A percentile compares a stretch with the other conserved stretches of the same genome.
Conservation (phyloP, 345 rosid genomes). For the Microthlaspi erraticum region DNA sequence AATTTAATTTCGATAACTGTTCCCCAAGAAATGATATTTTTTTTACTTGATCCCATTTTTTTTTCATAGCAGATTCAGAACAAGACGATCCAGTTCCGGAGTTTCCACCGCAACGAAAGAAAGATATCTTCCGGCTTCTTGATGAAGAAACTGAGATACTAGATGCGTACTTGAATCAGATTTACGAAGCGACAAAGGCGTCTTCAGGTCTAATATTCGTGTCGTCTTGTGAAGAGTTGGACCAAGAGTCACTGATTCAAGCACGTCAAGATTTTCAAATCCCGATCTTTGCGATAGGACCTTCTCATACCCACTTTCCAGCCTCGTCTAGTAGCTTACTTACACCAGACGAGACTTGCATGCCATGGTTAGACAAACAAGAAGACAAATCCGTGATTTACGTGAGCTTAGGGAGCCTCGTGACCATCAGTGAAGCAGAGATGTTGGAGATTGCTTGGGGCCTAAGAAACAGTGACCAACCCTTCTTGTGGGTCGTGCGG, state of each 20-base stretch:
- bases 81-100: conserved; percentile 17
- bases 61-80: conserved; percentile 11
- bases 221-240: conserved; percentile 62
- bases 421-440: conserved; percentile 37
- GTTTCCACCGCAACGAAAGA: conserved; percentile 38
- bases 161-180: background rate
- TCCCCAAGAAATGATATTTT: no score
- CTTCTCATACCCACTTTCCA: conserved; percentile 36
- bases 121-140: conserved; percentile 19
- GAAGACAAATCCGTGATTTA: conserved; percentile 48
- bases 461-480: conserved; percentile 45
- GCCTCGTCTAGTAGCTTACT: conserved; percentile 43
- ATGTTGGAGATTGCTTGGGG: conserved; percentile 57
- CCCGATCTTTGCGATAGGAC: conserved; percentile 62
- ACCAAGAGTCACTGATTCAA: conserved; percentile 55
- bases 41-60: background rate
- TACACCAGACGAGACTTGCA: conserved; percentile 47
- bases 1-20: no score
- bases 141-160: background rate
- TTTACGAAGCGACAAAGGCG: conserved; percentile 19
- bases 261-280: conserved; percentile 45
- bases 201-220: conserved; percentile 57
- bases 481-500: conserved; percentile 60
- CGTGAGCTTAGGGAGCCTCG: conserved; percentile 53
- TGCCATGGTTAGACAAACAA: conserved; percentile 57